Evolutionary conservation across 805 yeast species (phyloP).

Genomic region (Metschnikowia lachancei): DNA sequence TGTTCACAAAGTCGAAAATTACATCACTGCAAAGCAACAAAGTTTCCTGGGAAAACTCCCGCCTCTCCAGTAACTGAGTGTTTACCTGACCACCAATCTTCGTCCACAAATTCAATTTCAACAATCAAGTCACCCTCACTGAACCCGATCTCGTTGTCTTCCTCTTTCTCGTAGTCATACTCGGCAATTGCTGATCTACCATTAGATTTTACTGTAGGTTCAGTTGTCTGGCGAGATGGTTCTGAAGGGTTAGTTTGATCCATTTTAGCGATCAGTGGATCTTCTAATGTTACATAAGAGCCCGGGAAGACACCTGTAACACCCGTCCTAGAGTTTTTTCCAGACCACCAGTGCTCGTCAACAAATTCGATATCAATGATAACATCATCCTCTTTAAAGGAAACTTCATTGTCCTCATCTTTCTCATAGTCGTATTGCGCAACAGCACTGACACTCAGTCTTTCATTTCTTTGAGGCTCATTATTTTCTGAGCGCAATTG

Average conservation of each 20-base stretch:
- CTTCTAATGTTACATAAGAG: slow-evolving; percentile 45
- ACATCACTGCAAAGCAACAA: slow-evolving; percentile 46
- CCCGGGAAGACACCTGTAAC: slow-evolving; percentile 57
- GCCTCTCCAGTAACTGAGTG: slow-evolving; percentile 61
- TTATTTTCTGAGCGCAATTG: neutral
- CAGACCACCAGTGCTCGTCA: slow-evolving; percentile 74
- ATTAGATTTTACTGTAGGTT: slow-evolving; percentile 8
- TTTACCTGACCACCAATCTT: slow-evolving; percentile 96
- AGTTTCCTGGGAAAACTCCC: slow-evolving; percentile 90
- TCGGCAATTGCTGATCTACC: slow-evolving; percentile 57
- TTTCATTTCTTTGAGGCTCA: slow-evolving; percentile 2
- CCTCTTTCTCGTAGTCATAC: slow-evolving; percentile 84
- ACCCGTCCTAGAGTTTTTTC: slow-evolving; percentile 41
- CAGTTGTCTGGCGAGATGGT: neutral
- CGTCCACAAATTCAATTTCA: slow-evolving; percentile 85
- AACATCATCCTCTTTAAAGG: slow-evolving; percentile 61
- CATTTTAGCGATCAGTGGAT: slow-evolving; percentile 8
- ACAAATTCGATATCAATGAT: slow-evolving; percentile 65
- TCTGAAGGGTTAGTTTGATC: slow-evolving; percentile 7
- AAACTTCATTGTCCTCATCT: slow-evolving; percentile 75
- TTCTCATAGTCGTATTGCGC: slow-evolving; percentile 80
- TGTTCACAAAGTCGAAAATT: neutral
- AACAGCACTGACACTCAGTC: slow-evolving; percentile 47
- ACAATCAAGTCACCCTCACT: slow-evolving; percentile 78
- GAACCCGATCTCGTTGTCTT: slow-evolving; percentile 86